Base-by-base conservation (phyloP, 345 rosid species). In the Bruguiera sexangula region DNA sequence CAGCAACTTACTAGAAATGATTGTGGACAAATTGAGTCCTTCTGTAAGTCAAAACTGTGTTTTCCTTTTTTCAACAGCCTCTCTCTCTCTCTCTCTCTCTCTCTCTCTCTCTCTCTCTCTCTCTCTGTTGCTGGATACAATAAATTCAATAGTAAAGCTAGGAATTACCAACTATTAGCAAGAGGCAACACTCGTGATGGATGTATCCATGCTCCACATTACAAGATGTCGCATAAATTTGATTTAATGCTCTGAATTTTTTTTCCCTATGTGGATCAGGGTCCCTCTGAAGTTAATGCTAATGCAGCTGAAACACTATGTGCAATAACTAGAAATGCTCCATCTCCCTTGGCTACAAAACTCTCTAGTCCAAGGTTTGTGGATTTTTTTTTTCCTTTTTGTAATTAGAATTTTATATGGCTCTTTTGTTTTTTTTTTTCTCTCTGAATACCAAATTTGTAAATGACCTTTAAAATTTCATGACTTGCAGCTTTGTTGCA, bases 301-400 rank as follows among this genome's bases (percentile, higher is more conserved):
- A 96, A 96, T 81, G 90, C 97, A 27, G 96, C 99, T 63, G 98
- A 92, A 81, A 90, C 97, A 43, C 76, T 96, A 51, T 87, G 96
- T 82, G 94, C 95, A 67, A 96, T 96, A 72, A 87, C 97, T 67
- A 88, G 96, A 72, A 96, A 86, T 82, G 83, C 91, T 60, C 93
- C 96, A 24, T 92, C 99, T 15, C 93, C 97, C 71, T 75, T 92
- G 83, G 98, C 99, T 69, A 73, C 88, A 24, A 89, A 90, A 77
- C 96, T 96, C 66, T 85, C 97, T 18, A 90, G 91, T 82, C 85
- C 91, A 74, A 84, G 98, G 99, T 90, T 72, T 80, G 84, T 71
- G 31, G 54, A 50, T 64, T 46, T 39, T 36, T 39, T 36, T 73
- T 24, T 66, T 43, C 46, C 22, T 31, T n/a, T 31, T 11, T 5